These are phyloP conservation scores for Vigna nakashimae DNA, from an alignment of 306 rosid genomes.

Conservation along the genomic window DNA sequence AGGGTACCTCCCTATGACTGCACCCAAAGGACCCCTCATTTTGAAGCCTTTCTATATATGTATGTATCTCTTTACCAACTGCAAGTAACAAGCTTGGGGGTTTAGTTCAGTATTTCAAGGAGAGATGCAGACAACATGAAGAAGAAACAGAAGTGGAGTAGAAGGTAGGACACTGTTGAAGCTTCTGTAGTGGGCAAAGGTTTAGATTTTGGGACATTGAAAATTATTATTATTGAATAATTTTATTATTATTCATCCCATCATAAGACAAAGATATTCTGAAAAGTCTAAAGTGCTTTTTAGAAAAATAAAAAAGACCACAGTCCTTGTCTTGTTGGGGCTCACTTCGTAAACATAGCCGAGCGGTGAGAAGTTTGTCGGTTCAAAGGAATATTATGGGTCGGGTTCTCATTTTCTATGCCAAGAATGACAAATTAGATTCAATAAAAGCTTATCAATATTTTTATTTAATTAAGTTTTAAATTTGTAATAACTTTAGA, in stretches of 20 bases:
- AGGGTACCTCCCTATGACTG: constrained; percentile 84
- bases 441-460: not conserved
- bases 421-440: not conserved
- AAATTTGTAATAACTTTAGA: too few relatives aligned
- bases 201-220: constrained; percentile 38
- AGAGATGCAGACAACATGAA: constrained; percentile 14
- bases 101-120: constrained; percentile 39
- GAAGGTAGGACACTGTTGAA: constrained; percentile 42
- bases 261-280: constrained; percentile 56
- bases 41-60: constrained; percentile 26
- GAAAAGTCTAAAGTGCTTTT: not conserved
- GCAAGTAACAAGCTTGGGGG: constrained; percentile 31
- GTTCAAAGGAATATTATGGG: constrained; percentile 7
- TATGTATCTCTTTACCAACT: not conserved
- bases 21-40: constrained; percentile 96
- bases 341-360: constrained; percentile 20
- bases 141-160: constrained; percentile 48
- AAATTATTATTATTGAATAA: not conserved
- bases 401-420: not conserved
- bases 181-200: constrained; percentile 29
- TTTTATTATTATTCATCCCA: not conserved
- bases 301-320: not conserved
- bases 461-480: too few relatives aligned
- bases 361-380: constrained; percentile 23
- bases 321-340: constrained; percentile 44